Percentiles rank a stretch among this genome's conserved stretches.
These are phyloP conservation scores for Rhodotorula sp. DNA, from an alignment of 1,284 basidiomycete species.

Conservation along the genomic window DNA sequence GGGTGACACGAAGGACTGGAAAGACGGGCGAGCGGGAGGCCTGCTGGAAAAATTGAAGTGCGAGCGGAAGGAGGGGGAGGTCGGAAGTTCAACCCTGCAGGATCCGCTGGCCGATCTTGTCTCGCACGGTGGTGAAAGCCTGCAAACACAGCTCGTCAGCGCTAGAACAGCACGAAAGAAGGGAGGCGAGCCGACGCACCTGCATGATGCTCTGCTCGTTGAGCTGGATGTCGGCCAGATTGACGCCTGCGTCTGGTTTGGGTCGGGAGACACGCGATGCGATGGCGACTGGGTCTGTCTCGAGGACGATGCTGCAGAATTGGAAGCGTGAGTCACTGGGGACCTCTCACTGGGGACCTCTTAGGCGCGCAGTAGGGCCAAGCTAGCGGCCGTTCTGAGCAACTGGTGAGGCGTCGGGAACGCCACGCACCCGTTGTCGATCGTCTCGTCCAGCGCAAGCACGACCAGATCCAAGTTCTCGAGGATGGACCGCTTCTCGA, in stretches of 20 bases:
- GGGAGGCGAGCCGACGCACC: conserved; percentile 56
- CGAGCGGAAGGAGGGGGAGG: not conserved
- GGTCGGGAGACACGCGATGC: conserved; percentile 91
- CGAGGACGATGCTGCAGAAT: conserved; percentile 78
- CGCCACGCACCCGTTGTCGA: conserved; percentile 81
- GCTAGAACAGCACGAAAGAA: not conserved
- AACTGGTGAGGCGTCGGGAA: not conserved
- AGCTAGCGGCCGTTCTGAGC: not conserved
- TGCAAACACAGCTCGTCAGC: not conserved
- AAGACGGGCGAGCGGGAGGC: not conserved
- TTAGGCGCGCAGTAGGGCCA: not conserved
- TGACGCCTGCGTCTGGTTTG: conserved; percentile 68
- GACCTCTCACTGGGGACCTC: no score
- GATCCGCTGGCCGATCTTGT: conserved; percentile 66
- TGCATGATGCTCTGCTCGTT: conserved; percentile 96
- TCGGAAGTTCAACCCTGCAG: conserved; percentile 16
- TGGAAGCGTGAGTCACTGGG: not conserved
- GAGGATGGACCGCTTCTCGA: conserved; percentile 91
- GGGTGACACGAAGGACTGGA: not conserved
- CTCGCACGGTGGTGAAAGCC: conserved; percentile 76
- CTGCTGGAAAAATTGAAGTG: not conserved
- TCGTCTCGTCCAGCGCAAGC: conserved; percentile 91
- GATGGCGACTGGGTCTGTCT: conserved; percentile 93
- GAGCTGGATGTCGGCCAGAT: conserved; percentile 87
- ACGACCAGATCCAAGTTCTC: conserved; percentile 94